Base-by-base conservation (phyloP, 192 early-diverging fungal genomes). In the Pecoramyces ruminantium region DNA sequence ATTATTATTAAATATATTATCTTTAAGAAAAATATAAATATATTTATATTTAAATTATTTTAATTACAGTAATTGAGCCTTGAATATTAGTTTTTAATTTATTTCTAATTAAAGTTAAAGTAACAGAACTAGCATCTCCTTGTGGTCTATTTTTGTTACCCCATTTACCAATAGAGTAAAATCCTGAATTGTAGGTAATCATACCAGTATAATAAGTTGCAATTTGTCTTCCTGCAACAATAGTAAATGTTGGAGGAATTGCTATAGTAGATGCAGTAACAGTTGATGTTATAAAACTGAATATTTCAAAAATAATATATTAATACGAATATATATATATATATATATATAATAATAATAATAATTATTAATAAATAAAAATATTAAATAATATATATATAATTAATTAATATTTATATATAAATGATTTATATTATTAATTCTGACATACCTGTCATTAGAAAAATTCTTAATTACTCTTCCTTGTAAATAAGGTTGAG, bases 181-280 rank as follows among this genome's bases (percentile, higher is more conserved):
- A 87, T 34, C 96, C 96, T 5, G 95, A 93, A 79, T 89, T 89
- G 77, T 91, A 93, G 11, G 92, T 93, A 79, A 98, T 83, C 79
- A 89, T 92, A 6, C 92, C 95, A 14, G 92, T 93, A n/a, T 88
- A 87, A 2, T 86, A 84, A 15, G 81, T 79, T 25, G 90, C 89
- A n/a, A 97, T 82, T 29, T 86, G 83, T 4, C 93, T 85, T 28
- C 94, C 94, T 78, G 88, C 82, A 2, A 92, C 90, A 42, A 93
- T 80, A 0, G 88, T 86, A 15, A 91, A 81, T 4, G 87, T 86
- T 11, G 97, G 96, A 67, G 95, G 95, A 8, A 86, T 84, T 27
- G 87, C 79, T 18, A 92, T 79, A 21, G 88, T 87, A 12, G 86
- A 86, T 0, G 88, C 82, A 78, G 89, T 88, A 2, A 87, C 86